These are phyloP conservation scores for Martiniozyma abietophila DNA, from an alignment of 805 yeast species.

Conservation along the genomic window DNA sequence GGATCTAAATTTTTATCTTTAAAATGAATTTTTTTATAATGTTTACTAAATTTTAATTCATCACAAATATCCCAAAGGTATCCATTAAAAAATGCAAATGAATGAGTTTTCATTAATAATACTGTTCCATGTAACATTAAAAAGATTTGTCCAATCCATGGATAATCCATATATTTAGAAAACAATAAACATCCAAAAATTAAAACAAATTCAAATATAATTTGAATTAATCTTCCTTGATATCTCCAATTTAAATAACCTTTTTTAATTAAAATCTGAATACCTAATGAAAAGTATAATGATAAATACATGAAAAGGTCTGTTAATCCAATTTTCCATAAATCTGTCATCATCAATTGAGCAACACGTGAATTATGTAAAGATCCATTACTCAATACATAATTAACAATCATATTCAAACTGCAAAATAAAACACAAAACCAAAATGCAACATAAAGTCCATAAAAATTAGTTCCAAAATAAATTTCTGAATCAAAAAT, in stretches of 20 bases:
- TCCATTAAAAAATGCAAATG: slow-evolving; percentile 87
- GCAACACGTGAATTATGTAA: slow-evolving; percentile 46
- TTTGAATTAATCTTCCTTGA: slow-evolving; percentile 56
- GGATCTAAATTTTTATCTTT: slow-evolving; percentile 24
- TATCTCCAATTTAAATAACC: slow-evolving; percentile 48
- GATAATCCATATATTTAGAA: slow-evolving; percentile 49
- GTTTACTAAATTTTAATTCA: slow-evolving; percentile 45
- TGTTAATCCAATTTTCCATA: slow-evolving; percentile 58
- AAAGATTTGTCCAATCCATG: slow-evolving; percentile 90
- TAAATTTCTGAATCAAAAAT: slow-evolving; percentile 46
- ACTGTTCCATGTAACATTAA: slow-evolving; percentile 78
- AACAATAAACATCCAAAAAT: slow-evolving; percentile 44
- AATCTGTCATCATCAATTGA: slow-evolving; percentile 46
- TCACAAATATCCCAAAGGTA: slow-evolving; percentile 60
- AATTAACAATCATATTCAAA: slow-evolving; percentile 43
- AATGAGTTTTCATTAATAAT: slow-evolving; percentile 89
- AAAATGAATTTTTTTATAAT: slow-evolving; percentile 33
- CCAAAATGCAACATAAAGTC: slow-evolving; percentile 79
- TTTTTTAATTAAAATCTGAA: slow-evolving; percentile 47
- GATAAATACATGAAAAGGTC: slow-evolving; percentile 69
- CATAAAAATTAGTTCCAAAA: slow-evolving; percentile 50
- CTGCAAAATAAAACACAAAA: slow-evolving; percentile 48
- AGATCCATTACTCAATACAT: slow-evolving; percentile 37
- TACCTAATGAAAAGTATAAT: slow-evolving; percentile 47
- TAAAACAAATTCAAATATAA: slow-evolving; percentile 43